These are phyloP conservation scores for Podosphaera fusca DNA, from an alignment of 2,329 filamentous ascomycete species.

Conservation along the genomic window DNA sequence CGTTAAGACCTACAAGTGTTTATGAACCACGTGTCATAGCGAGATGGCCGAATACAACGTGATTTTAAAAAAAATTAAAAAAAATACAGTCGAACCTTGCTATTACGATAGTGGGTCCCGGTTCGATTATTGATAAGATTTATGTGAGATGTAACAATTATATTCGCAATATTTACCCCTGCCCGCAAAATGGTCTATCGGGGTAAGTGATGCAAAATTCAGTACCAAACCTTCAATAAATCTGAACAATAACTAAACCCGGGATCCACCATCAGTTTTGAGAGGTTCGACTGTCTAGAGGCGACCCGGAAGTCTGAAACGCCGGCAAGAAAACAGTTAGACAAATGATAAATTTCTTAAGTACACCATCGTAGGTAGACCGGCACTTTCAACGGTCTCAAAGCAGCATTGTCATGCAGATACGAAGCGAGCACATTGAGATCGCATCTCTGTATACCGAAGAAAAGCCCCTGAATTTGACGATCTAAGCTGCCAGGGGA, in stretches of 20 bases:
- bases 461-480: background rate
- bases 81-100: background rate
- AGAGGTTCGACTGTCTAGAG: background rate
- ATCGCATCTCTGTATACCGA: background rate
- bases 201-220: too few relatives aligned
- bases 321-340: background rate
- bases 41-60: background rate
- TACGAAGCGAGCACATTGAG: background rate
- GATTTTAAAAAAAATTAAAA: background rate
- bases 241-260: background rate
- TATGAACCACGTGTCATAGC: background rate
- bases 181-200: too few relatives aligned
- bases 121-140: background rate
- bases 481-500: background rate
- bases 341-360: background rate
- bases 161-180: background rate
- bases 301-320: background rate
- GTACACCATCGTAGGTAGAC: background rate
- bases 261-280: background rate
- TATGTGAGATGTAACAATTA: background rate
- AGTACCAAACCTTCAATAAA: background rate
- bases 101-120: background rate
- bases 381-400: background rate
- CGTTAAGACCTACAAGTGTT: background rate
- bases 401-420: background rate